These are phyloP conservation scores for Aquilaria malaccensis DNA, from an alignment of 345 rosid genomes.

Conservation along the genomic window DNA sequence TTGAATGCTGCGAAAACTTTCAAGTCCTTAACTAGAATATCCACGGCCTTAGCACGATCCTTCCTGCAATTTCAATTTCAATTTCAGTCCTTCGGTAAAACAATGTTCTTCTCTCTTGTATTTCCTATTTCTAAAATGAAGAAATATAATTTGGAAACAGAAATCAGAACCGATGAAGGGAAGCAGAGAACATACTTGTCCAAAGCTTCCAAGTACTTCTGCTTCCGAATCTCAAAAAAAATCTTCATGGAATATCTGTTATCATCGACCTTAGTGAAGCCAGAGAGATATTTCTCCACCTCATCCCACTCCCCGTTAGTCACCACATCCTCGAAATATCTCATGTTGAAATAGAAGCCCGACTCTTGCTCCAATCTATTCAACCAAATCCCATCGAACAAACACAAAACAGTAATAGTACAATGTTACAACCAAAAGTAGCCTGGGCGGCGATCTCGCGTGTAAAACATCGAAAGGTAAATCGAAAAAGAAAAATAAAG, in stretches of 20 bases:
- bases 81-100: too few relatives aligned
- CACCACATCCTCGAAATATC: slow-evolving; percentile 80
- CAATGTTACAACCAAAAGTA: too few relatives aligned
- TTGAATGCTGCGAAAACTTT: slow-evolving; percentile 75
- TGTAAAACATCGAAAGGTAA: too few relatives aligned
- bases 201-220: slow-evolving; percentile 85
- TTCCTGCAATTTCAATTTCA: slow-evolving; percentile 30
- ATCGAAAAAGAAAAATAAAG: not conserved
- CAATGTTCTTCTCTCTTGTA: not conserved
- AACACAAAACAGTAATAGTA: not conserved
- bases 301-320: slow-evolving; percentile 92
- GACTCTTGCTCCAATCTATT: slow-evolving; percentile 86
- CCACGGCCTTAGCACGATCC: slow-evolving; percentile 77
- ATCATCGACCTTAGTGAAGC: slow-evolving; percentile 74
- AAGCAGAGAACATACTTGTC: slow-evolving; percentile 46
- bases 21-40: slow-evolving; percentile 79
- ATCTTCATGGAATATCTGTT: slow-evolving; percentile 91
- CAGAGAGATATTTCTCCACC: slow-evolving; percentile 75
- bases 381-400: not conserved
- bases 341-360: slow-evolving; percentile 76
- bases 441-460: too few relatives aligned
- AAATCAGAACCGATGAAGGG: not conserved
- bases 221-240: slow-evolving; percentile 86
- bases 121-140: too few relatives aligned
- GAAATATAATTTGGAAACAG: not conserved